A percentile compares a stretch with the other conserved stretches of the same genome.
Evolutionary conservation across 1,284 basidiomycete genomes (phyloP).

Genomic region (Cryptococcus depauperatus): DNA sequence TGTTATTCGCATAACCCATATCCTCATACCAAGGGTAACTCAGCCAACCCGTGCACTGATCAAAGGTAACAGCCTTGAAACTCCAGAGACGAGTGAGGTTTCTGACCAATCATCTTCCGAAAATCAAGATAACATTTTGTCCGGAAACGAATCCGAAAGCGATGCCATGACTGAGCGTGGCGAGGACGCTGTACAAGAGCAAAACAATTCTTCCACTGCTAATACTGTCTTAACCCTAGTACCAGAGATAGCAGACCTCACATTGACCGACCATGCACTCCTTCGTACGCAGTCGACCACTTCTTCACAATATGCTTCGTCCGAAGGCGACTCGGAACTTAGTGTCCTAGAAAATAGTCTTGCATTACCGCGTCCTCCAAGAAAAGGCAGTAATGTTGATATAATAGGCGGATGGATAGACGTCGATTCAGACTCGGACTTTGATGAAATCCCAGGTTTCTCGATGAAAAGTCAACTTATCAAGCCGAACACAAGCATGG

Average conservation of each 20-base stretch:
- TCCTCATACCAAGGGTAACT: constrained; percentile 33
- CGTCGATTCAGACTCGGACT: constrained; percentile 4
- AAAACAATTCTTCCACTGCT: constrained; percentile 13
- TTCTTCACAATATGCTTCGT: constrained; percentile 37
- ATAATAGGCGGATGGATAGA: constrained; percentile 7
- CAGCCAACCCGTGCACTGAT: constrained; percentile 10
- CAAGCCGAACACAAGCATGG: neutral
- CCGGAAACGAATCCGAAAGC: constrained; percentile 16
- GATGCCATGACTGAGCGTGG: constrained; percentile 22
- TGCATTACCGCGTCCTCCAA: constrained; percentile 9
- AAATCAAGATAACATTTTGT: constrained; percentile 1
- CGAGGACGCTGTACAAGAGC: constrained; percentile 16
- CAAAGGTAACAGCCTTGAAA: constrained; percentile 20
- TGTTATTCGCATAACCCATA: constrained; percentile 38
- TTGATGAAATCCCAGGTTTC: constrained; percentile 8
- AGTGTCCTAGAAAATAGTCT: constrained; percentile 22
- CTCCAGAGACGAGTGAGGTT: constrained; percentile 38
- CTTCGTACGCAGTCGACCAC: constrained; percentile 16
- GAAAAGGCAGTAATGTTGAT: neutral
- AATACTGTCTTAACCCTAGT: constrained; percentile 15
- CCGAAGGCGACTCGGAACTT: constrained; percentile 28
- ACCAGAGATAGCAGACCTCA: constrained; percentile 4
- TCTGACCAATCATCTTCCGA: constrained; percentile 26
- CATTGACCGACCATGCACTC: constrained; percentile 2
- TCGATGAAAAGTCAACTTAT: neutral